These are phyloP conservation scores for Saxophila tyrrhenica DNA, from an alignment of 495 filamentous ascomycete genomes.

Conservation along the genomic window DNA sequence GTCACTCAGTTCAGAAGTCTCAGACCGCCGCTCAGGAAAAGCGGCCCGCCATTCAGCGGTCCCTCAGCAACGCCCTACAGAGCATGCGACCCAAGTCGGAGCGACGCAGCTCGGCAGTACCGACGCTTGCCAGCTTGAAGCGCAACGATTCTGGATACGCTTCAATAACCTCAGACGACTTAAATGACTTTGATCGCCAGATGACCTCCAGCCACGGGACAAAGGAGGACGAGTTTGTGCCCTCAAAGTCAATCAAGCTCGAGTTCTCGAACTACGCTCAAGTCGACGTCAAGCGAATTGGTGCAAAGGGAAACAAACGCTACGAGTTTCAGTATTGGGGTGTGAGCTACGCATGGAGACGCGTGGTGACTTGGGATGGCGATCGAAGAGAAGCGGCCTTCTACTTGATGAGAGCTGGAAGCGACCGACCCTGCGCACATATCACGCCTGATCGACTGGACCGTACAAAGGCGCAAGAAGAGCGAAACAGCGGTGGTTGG, in stretches of 20 bases:
- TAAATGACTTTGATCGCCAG: slow-evolving; percentile 35
- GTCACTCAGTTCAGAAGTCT: slow-evolving; percentile 69
- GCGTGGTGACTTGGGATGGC: slow-evolving; percentile 52
- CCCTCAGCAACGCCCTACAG: slow-evolving; percentile 63
- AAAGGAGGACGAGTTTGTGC: slow-evolving; percentile 27
- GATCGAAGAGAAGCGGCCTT: slow-evolving; percentile 55
- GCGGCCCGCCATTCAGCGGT: slow-evolving; percentile 28
- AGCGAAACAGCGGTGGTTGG: slow-evolving; percentile 76
- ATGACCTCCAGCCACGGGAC: slow-evolving; percentile 4
- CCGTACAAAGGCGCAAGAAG: slow-evolving; percentile 55
- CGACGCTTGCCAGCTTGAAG: slow-evolving; percentile 34
- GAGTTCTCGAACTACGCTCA: slow-evolving; percentile 98
- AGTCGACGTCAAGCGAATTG: slow-evolving; percentile 66
- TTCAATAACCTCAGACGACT: slow-evolving; percentile 38
- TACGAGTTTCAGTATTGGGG: slow-evolving; percentile 94
- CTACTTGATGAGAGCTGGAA: slow-evolving; percentile 60
- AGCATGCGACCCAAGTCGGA: slow-evolving; percentile 51
- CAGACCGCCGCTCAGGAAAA: slow-evolving; percentile 37
- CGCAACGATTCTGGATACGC: slow-evolving; percentile 52
- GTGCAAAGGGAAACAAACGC: slow-evolving; percentile 57
- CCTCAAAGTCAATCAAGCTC: slow-evolving; percentile 67
- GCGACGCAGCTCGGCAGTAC: slow-evolving; percentile 30
- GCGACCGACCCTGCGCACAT: slow-evolving; percentile 57
- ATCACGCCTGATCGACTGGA: slow-evolving; percentile 74
- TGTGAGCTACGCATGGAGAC: slow-evolving; percentile 73